A percentile compares a stretch with the other conserved stretches of the same genome.
Evolutionary conservation across 2,329 filamentous ascomycete species (phyloP).

Genomic region (Penicillium janthinellum): DNA sequence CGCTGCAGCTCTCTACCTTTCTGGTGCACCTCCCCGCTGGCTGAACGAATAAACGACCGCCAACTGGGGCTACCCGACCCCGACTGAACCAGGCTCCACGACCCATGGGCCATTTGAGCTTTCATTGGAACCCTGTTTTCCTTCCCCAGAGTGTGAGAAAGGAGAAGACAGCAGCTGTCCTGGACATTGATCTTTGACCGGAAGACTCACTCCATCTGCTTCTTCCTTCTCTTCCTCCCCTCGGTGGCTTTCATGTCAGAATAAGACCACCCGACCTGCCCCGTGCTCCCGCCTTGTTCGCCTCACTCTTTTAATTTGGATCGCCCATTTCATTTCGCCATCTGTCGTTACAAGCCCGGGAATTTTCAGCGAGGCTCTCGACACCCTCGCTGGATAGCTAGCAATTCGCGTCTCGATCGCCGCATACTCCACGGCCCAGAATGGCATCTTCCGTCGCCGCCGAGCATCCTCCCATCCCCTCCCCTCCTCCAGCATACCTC

Average conservation of each 20-base stretch:
- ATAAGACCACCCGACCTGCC: background rate
- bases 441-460: conserved; percentile 34
- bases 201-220: background rate
- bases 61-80: conserved; percentile 8
- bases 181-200: background rate
- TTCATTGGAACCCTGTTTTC: conserved; percentile 7
- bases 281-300: background rate
- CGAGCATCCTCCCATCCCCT: conserved; percentile 36
- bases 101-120: background rate
- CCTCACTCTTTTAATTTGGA: conserved; percentile 5
- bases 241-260: background rate
- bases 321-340: background rate
- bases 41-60: background rate
- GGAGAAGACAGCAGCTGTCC: background rate
- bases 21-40: background rate
- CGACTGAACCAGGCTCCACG: conserved; percentile 1
- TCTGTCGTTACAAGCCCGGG: background rate
- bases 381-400: background rate
- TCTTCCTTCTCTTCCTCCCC: background rate
- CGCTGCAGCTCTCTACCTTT: background rate
- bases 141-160: background rate
- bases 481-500: conserved; percentile 49
- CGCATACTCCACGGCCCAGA: background rate
- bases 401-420: background rate
- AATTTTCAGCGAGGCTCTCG: background rate